phyloP scores from a whole-genome alignment of 2,329 filamentous ascomycete species.

The Aurifilum marmelostoma region DNA sequence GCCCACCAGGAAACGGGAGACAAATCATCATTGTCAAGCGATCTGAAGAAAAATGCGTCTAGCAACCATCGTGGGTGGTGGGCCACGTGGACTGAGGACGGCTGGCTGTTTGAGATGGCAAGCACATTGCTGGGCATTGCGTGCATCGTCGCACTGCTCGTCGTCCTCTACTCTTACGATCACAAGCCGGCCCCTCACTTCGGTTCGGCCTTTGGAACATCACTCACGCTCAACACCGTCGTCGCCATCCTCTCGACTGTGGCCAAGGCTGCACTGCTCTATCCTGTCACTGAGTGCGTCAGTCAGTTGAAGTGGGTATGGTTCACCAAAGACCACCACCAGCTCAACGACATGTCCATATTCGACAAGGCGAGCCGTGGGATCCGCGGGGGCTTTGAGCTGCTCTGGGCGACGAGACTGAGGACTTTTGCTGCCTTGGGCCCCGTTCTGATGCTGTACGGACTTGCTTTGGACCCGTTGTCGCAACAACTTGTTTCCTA shows the following conservation, averaged over 20 bases:
- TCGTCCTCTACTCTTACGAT: neutral
- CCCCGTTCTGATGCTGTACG: neutral
- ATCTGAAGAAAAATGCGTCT: neutral
- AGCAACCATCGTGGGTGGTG: neutral
- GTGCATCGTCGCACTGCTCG: neutral
- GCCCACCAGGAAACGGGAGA: neutral
- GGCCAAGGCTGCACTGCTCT: neutral
- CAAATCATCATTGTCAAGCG: neutral
- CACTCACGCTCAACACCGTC: neutral
- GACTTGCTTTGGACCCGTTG: neutral
- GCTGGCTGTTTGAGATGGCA: neutral
- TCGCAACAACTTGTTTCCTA: neutral
- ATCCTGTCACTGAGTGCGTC: neutral
- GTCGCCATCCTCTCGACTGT: neutral
- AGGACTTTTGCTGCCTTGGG: neutral
- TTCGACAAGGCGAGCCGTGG: neutral
- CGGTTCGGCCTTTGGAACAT: neutral
- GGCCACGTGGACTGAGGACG: neutral
- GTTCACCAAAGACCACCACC: neutral
- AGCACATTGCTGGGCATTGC: neutral
- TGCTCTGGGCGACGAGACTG: neutral
- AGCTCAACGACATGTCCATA: neutral
- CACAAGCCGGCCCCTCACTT: neutral
- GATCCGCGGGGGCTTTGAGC: neutral
- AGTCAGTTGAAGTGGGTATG: neutral